These are phyloP conservation scores for Nakaseomyces delphensis DNA, from an alignment of 1,139 yeast species.

Conservation along the genomic window DNA sequence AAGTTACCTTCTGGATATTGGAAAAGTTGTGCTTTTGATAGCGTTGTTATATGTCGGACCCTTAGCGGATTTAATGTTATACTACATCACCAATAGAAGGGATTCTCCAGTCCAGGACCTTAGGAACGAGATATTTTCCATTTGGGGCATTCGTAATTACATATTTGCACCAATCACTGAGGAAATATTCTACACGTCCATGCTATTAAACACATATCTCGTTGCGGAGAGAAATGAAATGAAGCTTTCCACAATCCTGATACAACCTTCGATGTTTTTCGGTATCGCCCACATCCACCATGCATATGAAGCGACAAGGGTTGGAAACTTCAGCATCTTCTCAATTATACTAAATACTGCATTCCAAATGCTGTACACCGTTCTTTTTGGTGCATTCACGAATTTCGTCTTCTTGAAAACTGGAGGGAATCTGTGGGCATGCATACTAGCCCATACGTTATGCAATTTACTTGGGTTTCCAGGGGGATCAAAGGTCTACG, in stretches of 20 bases:
- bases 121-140: conserved; percentile 30
- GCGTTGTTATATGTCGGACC: conserved; percentile 52
- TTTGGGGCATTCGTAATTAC: conserved; percentile 55
- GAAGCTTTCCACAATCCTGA: conserved; percentile 29
- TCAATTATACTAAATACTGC: conserved; percentile 37
- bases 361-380: conserved; percentile 65
- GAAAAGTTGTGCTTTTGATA: conserved; percentile 32
- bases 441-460: conserved; percentile 55
- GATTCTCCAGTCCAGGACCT: conserved; percentile 19
- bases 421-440: conserved; percentile 50
- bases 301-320: conserved; percentile 46
- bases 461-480: conserved; percentile 85
- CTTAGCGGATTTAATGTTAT: conserved; percentile 34
- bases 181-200: conserved; percentile 69
- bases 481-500: conserved; percentile 17
- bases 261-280: conserved; percentile 60
- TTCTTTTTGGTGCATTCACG: conserved; percentile 71
- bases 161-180: conserved; percentile 82
- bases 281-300: conserved; percentile 93
- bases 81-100: conserved; percentile 28
- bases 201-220: conserved; percentile 39
- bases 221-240: conserved; percentile 24
- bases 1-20: conserved; percentile 21
- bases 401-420: conserved; percentile 48
- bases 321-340: conserved; percentile 24